These are phyloP conservation scores for Hypoxylon sp. DNA, from an alignment of 2,329 filamentous ascomycete genomes.

Conservation along the genomic window DNA sequence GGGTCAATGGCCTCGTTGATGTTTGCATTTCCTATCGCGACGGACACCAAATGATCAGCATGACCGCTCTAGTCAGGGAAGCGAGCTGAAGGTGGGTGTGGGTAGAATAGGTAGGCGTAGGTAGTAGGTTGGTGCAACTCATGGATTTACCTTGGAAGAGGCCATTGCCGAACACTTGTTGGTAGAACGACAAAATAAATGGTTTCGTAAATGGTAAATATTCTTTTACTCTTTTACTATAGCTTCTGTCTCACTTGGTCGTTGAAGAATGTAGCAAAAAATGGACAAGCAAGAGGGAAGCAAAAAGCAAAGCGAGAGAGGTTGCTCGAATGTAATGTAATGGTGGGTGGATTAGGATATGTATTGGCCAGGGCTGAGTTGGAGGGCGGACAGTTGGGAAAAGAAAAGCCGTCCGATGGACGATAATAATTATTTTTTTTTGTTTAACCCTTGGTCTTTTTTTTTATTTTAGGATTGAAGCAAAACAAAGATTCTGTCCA, in stretches of 20 bases:
- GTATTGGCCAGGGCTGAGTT: conserved; percentile 30
- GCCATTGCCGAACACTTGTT: conserved; percentile 60
- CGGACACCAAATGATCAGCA: conserved; percentile 50
- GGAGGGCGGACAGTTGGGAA: conserved; percentile 35
- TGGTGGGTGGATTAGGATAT: conserved; percentile 39
- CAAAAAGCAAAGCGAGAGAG: conserved; percentile 39
- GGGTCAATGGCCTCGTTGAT: conserved; percentile 72
- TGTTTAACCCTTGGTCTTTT: conserved; percentile 20
- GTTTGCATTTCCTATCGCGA: conserved; percentile 67
- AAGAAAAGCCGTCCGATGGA: conserved; percentile 36
- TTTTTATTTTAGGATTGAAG: conserved; percentile 28
- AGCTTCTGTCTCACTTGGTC: conserved; percentile 39
- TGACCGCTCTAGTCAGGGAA: conserved; percentile 41
- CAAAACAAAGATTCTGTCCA: conserved; percentile 32
- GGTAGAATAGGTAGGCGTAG: conserved; percentile 37
- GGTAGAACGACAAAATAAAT: conserved; percentile 39
- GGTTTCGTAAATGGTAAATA: conserved; percentile 15
- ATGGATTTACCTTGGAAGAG: conserved; percentile 65
- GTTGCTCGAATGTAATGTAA: conserved; percentile 34
- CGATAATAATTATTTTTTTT: conserved; percentile 36
- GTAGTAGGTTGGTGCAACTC: conserved; percentile 39
- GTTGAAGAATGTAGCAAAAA: conserved; percentile 36
- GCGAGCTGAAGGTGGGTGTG: conserved; percentile 28
- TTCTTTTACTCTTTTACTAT: conserved; percentile 15
- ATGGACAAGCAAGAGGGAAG: conserved; percentile 23